These are phyloP conservation scores for Vinca minor DNA, from an alignment of 257 asterid species.

Conservation along the genomic window DNA sequence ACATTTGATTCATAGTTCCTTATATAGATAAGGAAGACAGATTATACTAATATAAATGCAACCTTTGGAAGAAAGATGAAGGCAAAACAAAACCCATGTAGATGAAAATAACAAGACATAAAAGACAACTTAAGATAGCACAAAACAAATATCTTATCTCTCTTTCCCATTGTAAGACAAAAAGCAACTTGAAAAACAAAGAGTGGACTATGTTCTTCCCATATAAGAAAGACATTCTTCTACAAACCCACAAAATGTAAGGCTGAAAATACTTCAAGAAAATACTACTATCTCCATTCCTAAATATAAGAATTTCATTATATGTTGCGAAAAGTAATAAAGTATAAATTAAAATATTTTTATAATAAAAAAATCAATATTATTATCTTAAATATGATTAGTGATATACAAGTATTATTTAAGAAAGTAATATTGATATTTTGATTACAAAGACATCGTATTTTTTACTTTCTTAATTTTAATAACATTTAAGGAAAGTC, in stretches of 20 bases:
- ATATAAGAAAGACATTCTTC: neutral
- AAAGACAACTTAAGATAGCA: constrained; percentile 17
- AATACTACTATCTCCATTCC: too few species aligned
- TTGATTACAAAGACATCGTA: too few species aligned
- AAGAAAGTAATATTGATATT: too few species aligned
- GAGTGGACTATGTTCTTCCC: neutral
- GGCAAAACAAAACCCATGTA: too few species aligned
- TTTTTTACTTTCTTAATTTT: too few species aligned
- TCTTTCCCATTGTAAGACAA: constrained; percentile 16
- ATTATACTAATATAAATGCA: constrained; percentile 14
- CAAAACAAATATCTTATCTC: constrained; percentile 18
- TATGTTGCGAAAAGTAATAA: too few species aligned
- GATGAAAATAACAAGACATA: constrained; percentile 41
- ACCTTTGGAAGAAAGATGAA: constrained; percentile 20
- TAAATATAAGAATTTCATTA: too few species aligned
- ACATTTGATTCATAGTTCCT: constrained; percentile 6
- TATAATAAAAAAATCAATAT: too few species aligned
- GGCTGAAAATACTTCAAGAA: constrained; percentile 6
- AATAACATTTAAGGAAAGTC: too few species aligned
- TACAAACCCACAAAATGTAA: neutral
- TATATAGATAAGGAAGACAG: constrained; percentile 25
- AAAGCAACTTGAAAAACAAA: constrained; percentile 14
- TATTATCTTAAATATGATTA: too few species aligned
- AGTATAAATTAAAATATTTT: too few species aligned
- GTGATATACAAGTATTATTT: too few species aligned